These are phyloP conservation scores for Margaritispora aquatica DNA, from an alignment of 495 filamentous ascomycete genomes.

Conservation along the genomic window DNA sequence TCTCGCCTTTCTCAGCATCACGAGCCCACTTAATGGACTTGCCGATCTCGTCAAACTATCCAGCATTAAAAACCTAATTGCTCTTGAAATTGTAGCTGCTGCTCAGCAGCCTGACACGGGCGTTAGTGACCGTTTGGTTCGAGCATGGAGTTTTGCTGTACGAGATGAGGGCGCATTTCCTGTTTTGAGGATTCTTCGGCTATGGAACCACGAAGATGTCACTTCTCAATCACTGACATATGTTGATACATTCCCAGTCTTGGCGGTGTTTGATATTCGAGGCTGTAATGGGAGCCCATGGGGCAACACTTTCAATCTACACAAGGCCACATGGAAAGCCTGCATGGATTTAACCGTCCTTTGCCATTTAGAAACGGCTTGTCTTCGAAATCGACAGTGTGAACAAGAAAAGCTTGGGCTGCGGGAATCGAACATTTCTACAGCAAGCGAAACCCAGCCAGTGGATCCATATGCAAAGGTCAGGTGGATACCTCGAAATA, in stretches of 20 bases:
- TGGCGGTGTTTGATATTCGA: slow-evolving; percentile 18
- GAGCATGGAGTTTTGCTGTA: slow-evolving; percentile 19
- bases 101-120: background rate
- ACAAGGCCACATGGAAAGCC: slow-evolving; percentile 8
- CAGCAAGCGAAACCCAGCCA: background rate
- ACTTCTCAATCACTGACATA: slow-evolving; percentile 14
- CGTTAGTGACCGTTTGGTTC: slow-evolving; percentile 18
- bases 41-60: slow-evolving; percentile 21
- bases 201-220: slow-evolving; percentile 15
- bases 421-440: too few relatives aligned
- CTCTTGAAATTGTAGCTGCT: slow-evolving; percentile 14
- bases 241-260: slow-evolving; percentile 17
- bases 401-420: background rate
- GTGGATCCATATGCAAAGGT: background rate
- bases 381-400: slow-evolving; percentile 2
- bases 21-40: slow-evolving; percentile 5
- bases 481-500: background rate
- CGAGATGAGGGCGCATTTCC: slow-evolving; percentile 12
- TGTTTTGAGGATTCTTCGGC: slow-evolving; percentile 19
- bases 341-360: background rate
- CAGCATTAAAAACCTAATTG: slow-evolving; percentile 15
- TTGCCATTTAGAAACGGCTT: slow-evolving; percentile 7
- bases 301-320: background rate
- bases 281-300: slow-evolving; percentile 10
- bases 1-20: slow-evolving; percentile 19